Evolutionary conservation across 225 moss, liverwort and hornwort genomes (phyloP).

Genomic region (Ulota crispa): DNA sequence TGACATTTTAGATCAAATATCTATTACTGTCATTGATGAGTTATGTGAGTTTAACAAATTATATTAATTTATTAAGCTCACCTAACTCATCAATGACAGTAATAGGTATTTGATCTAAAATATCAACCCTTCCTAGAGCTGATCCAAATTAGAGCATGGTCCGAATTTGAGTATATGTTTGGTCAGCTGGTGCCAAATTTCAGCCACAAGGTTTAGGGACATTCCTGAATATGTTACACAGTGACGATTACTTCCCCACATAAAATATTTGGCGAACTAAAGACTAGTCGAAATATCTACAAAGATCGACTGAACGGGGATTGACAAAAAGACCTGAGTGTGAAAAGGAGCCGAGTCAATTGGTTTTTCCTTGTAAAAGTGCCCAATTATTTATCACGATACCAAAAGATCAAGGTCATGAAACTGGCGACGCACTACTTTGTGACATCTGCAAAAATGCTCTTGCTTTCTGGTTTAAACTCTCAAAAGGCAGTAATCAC

Average conservation of each 20-base stretch:
- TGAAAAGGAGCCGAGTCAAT: constrained; percentile 21
- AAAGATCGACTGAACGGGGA: constrained; percentile 23
- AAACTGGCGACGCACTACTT: constrained; percentile 9
- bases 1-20: no score
- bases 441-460: constrained; percentile 22
- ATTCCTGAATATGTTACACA: constrained; percentile 19
- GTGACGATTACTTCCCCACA: constrained; percentile 17
- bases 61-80: no score
- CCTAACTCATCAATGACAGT: no score
- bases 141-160: no score
- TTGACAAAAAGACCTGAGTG: constrained; percentile 32
- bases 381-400: background rate
- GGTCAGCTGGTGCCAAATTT: constrained; percentile 30
- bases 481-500: background rate
- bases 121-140: no score
- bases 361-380: constrained; percentile 5
- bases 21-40: no score
- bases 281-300: constrained; percentile 26
- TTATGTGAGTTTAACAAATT: no score
- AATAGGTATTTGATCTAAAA: no score
- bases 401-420: constrained; percentile 20
- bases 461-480: background rate
- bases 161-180: constrained; percentile 11
- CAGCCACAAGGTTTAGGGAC: constrained; percentile 35
- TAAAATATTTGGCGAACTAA: background rate